Percentiles rank a stretch among this genome's conserved stretches.
phyloP scores from a whole-genome alignment of 495 filamentous ascomycete genomes.

The Clavariopsis aquatica region DNA sequence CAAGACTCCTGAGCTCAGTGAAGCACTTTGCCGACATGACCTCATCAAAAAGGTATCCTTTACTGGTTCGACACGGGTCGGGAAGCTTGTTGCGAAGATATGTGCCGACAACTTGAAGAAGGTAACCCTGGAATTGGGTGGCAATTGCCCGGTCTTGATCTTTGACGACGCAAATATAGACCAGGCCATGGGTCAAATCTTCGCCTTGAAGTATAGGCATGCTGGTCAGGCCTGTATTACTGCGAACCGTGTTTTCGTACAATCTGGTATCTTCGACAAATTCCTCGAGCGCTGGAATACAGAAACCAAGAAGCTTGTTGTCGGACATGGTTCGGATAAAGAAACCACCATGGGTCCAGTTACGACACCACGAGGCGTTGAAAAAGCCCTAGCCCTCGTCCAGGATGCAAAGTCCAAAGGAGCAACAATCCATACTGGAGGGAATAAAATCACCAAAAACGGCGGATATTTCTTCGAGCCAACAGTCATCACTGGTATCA shows the following conservation, averaged over 20 bases:
- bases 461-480: constrained; percentile 73
- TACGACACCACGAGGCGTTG: constrained; percentile 63
- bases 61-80: constrained; percentile 47
- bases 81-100: constrained; percentile 46
- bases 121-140: constrained; percentile 48
- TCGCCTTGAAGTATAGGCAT: constrained; percentile 48
- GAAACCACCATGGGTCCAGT: constrained; percentile 68
- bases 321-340: constrained; percentile 63
- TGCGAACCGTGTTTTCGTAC: constrained; percentile 48
- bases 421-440: constrained; percentile 60
- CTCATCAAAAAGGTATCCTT: constrained; percentile 49
- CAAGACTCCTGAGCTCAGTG: constrained; percentile 46
- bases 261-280: constrained; percentile 46
- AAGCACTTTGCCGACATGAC: constrained; percentile 45
- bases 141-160: constrained; percentile 49
- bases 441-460: constrained; percentile 51
- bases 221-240: constrained; percentile 50
- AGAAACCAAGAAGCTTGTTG: constrained; percentile 56
- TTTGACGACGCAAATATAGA: constrained; percentile 50
- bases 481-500: constrained; percentile 65
- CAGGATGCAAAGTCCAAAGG: constrained; percentile 64
- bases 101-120: constrained; percentile 49
- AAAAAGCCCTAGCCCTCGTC: constrained; percentile 63
- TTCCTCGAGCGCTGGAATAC: constrained; percentile 54
- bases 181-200: constrained; percentile 39